Evolutionary conservation across 1,139 yeast species (phyloP), one percentile per base, ranked within the genome.

Genomic region (Ogataea hybrid): DNA sequence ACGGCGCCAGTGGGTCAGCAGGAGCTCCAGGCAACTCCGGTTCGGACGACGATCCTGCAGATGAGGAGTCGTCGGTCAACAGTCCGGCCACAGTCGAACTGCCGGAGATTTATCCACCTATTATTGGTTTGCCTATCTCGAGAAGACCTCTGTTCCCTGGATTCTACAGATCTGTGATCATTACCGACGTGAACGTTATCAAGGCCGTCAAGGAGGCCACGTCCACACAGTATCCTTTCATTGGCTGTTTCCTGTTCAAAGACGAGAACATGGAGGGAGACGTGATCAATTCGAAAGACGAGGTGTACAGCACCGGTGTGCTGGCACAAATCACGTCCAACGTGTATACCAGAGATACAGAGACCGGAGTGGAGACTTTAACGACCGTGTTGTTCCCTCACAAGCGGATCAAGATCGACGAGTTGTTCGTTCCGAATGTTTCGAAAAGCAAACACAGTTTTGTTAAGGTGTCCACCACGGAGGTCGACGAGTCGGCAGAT

Each of bases 121-220:
- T 79, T 39, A 59, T 79, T 52, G 84, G 82, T 0, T 53, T 79
- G 15, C 82, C 84, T 27, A 74, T 79, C 38, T 72, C 80, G 10
- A 69, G 79, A 45, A 71, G 84, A 44, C 85, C 85, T 2, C 56
- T 79, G 43, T 73, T 76, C 46, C 82, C 82, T 2, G 84, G 84
- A 0, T 76, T 77, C 51, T 79, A 78, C 58, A 77, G 79, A 56
- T 86, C 92, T 6, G 87, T 88, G 44, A 81, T 83, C 30, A 78
- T 88, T 43, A 80, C 89, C 2, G 95, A 89, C 61, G 83, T 84
- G 7, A 81, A 82, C 45, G 95, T 88, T n/a, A 84, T 86, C 57
- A 81, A 78, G 54, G 92, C 95, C n/a, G 75, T 88, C 36, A 77
- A 79, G 49, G 87, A 84, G 52, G 77, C 87, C 51, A 70, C 80